Evolutionary conservation across 192 early-diverging fungal species (phyloP).

Genomic region (Coemansia sp.): DNA sequence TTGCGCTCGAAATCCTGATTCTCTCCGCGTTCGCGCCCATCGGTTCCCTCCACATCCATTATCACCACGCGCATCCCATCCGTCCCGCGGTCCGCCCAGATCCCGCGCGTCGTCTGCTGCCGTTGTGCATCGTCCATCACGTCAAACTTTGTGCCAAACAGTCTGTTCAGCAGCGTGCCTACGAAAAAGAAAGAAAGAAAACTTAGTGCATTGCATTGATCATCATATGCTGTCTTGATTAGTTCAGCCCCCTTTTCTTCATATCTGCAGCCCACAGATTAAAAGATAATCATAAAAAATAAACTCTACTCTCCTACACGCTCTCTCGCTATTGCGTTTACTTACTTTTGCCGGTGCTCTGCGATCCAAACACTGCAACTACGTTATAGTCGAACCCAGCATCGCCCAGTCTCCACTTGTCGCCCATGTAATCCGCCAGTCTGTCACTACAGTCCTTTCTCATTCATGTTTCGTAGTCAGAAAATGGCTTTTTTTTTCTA

Average conservation of each 20-base stretch:
- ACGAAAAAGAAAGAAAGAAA: neutral
- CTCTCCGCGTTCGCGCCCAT: conserved; percentile 97
- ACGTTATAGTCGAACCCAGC: conserved; percentile 95
- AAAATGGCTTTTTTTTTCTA: conserved; percentile 6
- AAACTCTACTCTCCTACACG: too few relatives aligned
- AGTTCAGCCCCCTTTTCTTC: neutral
- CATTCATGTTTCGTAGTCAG: neutral
- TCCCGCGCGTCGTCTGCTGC: conserved; percentile 96
- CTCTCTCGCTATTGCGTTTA: conserved; percentile 13
- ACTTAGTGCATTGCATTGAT: neutral
- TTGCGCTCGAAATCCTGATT: conserved; percentile 99
- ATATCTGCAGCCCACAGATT: too few relatives aligned
- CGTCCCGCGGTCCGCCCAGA: conserved; percentile 90
- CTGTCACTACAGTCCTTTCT: conserved; percentile 55
- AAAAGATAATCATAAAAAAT: too few relatives aligned
- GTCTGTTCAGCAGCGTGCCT: conserved; percentile 90
- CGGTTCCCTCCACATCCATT: conserved; percentile 98
- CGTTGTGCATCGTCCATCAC: conserved; percentile 88
- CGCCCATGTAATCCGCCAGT: conserved; percentile 75
- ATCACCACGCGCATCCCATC: conserved; percentile 78
- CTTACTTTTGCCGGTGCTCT: conserved; percentile 98
- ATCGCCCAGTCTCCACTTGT: conserved; percentile 77
- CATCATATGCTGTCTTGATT: neutral
- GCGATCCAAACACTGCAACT: conserved; percentile 98
- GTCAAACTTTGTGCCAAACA: conserved; percentile 95